Evolutionary conservation across 148 eudicot genomes (phyloP).

Genomic region (Silene conica): DNA sequence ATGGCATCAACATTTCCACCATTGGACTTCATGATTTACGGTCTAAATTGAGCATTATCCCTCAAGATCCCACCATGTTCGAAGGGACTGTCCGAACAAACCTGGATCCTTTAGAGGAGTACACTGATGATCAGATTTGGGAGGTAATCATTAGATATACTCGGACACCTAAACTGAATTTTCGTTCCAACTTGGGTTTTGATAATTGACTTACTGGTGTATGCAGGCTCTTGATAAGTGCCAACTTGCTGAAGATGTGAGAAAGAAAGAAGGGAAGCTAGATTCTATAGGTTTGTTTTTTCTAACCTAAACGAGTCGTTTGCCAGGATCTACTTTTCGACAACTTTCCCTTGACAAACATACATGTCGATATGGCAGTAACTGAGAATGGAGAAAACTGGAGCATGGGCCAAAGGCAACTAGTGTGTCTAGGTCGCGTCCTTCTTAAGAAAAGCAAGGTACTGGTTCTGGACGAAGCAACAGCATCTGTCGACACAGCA

Average conservation of each 20-base stretch:
- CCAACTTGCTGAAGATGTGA: constrained; percentile 20
- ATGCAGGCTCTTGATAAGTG: constrained; percentile 16
- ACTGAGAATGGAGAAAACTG: constrained; percentile 22
- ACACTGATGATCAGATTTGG: constrained; percentile 22
- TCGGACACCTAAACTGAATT: background rate
- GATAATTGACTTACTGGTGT: background rate
- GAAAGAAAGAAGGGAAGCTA: constrained; percentile 19
- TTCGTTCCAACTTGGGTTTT: background rate
- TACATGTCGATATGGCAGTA: background rate
- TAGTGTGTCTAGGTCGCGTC: constrained; percentile 24
- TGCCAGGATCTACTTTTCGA: too few relatives aligned
- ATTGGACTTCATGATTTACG: constrained; percentile 28
- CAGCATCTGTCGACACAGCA: constrained; percentile 22
- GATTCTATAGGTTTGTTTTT: constrained; percentile 13
- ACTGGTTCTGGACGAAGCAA: constrained; percentile 20
- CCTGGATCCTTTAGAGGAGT: constrained; percentile 26
- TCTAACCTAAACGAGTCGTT: background rate
- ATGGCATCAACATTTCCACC: constrained; percentile 17
- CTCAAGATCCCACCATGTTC: constrained; percentile 32
- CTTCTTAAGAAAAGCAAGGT: constrained; percentile 18
- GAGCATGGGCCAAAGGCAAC: constrained; percentile 26
- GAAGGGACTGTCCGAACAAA: constrained; percentile 23
- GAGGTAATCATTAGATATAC: constrained; percentile 6
- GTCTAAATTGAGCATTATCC: constrained; percentile 26
- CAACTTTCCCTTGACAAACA: background rate